Percentiles rank a stretch among this genome's conserved stretches.
phyloP scores from a whole-genome alignment of 2,329 filamentous ascomycete genomes.

The Claviceps sp. region DNA sequence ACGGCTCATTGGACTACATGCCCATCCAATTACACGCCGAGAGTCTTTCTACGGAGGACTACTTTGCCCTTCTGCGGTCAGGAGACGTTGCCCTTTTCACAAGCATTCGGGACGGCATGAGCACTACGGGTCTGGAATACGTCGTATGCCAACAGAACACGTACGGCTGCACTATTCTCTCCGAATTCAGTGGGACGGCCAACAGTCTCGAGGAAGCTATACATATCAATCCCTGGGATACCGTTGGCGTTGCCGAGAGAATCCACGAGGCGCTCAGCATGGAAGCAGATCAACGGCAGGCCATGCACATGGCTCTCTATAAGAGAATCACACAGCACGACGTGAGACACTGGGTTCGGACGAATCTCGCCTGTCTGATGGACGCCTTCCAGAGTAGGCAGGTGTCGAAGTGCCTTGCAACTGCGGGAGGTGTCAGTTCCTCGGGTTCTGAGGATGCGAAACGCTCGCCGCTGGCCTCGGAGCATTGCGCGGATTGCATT shows the following conservation, averaged over 20 bases:
- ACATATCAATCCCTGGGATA: slow-evolving; percentile 92
- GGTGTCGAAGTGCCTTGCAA: not conserved
- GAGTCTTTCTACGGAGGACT: slow-evolving; percentile 77
- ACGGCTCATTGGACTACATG: slow-evolving; percentile 74
- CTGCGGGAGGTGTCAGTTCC: not conserved
- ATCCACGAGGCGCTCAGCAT: slow-evolving; percentile 74
- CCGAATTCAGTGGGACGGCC: slow-evolving; percentile 90
- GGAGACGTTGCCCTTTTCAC: slow-evolving; percentile 89
- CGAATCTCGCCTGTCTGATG: not conserved
- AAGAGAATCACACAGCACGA: slow-evolving; percentile 2
- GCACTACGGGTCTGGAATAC: slow-evolving; percentile 92
- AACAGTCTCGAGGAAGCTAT: slow-evolving; percentile 73
- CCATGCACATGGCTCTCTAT: slow-evolving; percentile 5
- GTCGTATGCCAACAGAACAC: slow-evolving; percentile 80
- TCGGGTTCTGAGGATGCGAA: not conserved
- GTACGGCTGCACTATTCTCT: slow-evolving; percentile 82
- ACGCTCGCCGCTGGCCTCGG: not conserved
- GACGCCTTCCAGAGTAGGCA: not conserved
- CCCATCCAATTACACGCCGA: slow-evolving; percentile 93
- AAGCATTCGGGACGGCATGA: slow-evolving; percentile 91
- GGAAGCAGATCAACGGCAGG: slow-evolving; percentile 44
- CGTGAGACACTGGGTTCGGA: slow-evolving; percentile 3
- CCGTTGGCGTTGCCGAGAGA: slow-evolving; percentile 65
- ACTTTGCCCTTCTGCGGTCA: slow-evolving; percentile 77
- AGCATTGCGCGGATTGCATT: not conserved